Percentiles rank a stretch among this genome's conserved stretches.
phyloP scores from a whole-genome alignment of 352 stramenopile genomes.

The Thalassiosira livingstoniorum region DNA sequence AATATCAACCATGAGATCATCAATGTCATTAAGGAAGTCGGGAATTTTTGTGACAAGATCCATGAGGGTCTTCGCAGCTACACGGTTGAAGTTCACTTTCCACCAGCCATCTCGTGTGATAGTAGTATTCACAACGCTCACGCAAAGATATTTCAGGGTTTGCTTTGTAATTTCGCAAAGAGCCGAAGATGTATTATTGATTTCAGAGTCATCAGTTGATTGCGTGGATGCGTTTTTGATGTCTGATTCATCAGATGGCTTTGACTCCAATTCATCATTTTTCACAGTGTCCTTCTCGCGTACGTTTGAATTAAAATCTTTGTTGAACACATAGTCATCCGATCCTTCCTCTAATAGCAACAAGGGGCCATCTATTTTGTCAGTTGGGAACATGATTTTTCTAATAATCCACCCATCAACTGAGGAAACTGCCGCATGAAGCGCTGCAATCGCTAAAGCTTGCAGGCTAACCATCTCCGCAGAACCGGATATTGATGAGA shows the following conservation, averaged over 20 bases:
- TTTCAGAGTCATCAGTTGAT: too few species aligned
- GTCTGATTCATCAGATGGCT: not conserved
- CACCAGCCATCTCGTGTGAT: conserved; percentile 66
- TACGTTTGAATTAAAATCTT: too few species aligned
- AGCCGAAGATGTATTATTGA: not conserved
- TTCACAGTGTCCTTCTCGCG: not conserved
- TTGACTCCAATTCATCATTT: not conserved
- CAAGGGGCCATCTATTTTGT: too few species aligned
- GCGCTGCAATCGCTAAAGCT: conserved; percentile 54
- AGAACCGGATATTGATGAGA: conserved; percentile 62
- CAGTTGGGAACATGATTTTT: conserved; percentile 63
- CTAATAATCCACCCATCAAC: conserved; percentile 60
- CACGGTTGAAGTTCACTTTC: conserved; percentile 73
- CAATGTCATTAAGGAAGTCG: conserved; percentile 25
- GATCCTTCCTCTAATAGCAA: not conserved
- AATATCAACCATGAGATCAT: conserved; percentile 19
- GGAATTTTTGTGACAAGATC: conserved; percentile 39
- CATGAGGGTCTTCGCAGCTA: conserved; percentile 71
- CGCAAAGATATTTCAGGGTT: conserved; percentile 64
- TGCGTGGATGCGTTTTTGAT: too few species aligned
- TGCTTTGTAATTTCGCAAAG: conserved; percentile 41
- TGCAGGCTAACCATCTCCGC: conserved; percentile 67
- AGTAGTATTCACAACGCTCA: conserved; percentile 60
- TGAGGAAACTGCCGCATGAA: conserved; percentile 68
- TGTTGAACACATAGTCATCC: not conserved